Evolutionary conservation across 306 rosid species (phyloP), one percentile per base, ranked within the genome.

Genomic region (Cicer chorassanicum): DNA sequence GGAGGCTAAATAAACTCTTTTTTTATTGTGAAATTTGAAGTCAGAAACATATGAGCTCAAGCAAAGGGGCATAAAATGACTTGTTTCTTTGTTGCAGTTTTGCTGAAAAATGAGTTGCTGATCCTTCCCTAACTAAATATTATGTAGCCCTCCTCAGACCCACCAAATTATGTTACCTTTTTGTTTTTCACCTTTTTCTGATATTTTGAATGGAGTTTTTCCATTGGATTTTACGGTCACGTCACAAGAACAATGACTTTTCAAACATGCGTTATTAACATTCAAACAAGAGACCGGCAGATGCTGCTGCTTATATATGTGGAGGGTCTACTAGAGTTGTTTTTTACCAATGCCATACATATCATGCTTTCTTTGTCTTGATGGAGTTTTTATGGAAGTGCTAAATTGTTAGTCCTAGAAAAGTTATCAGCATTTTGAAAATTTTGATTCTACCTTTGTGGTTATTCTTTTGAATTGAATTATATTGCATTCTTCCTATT

Each of bases 271-370:
- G 0, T 51, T 51, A 6, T 15, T 51, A 7, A 14, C 5, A 51
- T 51, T 15, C 29, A 53, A 53, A 53, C 57, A 53, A 15, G 10
- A 51, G 59, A 15, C 9, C 10, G 0, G 29, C 24, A 15, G 57
- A 51, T 60, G 16, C 12, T 57, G 64, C 7, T 8, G 10, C 41
- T 9, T 56, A 8, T 8, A 45, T 29, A 45, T 43, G 55, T 60
- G 59, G 65, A 41, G 54, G 36, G 82, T 78, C 65, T 16, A 21
- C 54, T 77, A 49, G 29, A 40, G 44, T 6, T 38, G 41, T 34
- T 61, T 12, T 18, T 16, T 61, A 39, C 1, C 66, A 38, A 7
- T 61, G 66, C 19, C 11, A 7, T 7, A 14, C 57, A 13, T 41
- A 64, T 41, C 7, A 4, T 4, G 57, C 64, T 77, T 55, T 51